Percentiles rank a stretch among this genome's conserved stretches.
Evolutionary conservation across 257 asterid genomes (phyloP).

Genomic region (Paulownia fortunei): DNA sequence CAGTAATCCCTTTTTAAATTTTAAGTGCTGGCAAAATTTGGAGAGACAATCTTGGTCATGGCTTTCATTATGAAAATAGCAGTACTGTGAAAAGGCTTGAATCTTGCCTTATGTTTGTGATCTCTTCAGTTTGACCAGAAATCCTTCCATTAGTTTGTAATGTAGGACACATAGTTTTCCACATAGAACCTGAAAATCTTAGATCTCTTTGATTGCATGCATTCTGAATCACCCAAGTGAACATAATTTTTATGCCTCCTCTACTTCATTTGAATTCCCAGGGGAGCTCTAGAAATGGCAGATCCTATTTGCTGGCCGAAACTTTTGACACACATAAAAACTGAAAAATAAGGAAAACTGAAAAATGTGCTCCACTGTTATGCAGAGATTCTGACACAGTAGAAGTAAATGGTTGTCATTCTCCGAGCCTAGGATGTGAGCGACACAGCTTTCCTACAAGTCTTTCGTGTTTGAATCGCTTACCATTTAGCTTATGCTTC

Average conservation of each 20-base stretch:
- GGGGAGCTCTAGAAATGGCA: background rate
- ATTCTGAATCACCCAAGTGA: background rate
- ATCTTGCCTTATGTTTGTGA: conserved; percentile 7
- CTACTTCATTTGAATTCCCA: background rate
- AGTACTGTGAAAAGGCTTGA: background rate
- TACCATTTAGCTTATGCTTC: background rate
- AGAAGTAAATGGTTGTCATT: conserved; percentile 9
- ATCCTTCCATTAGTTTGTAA: background rate
- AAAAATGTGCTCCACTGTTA: background rate
- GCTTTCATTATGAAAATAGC: conserved; percentile 11
- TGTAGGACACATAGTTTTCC: background rate
- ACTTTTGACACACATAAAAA: background rate
- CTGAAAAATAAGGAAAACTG: no score
- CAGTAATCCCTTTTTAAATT: background rate
- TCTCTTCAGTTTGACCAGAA: background rate
- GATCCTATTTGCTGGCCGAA: background rate
- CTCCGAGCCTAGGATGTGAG: background rate
- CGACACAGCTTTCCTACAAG: background rate
- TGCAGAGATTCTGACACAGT: background rate
- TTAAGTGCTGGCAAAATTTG: background rate
- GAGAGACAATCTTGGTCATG: background rate
- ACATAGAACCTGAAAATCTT: background rate
- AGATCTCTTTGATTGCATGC: background rate
- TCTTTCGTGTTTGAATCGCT: background rate
- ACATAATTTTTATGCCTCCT: background rate